These are phyloP conservation scores for Albugo laibachii DNA, from an alignment of 352 stramenopile genomes.

Conservation along the genomic window DNA sequence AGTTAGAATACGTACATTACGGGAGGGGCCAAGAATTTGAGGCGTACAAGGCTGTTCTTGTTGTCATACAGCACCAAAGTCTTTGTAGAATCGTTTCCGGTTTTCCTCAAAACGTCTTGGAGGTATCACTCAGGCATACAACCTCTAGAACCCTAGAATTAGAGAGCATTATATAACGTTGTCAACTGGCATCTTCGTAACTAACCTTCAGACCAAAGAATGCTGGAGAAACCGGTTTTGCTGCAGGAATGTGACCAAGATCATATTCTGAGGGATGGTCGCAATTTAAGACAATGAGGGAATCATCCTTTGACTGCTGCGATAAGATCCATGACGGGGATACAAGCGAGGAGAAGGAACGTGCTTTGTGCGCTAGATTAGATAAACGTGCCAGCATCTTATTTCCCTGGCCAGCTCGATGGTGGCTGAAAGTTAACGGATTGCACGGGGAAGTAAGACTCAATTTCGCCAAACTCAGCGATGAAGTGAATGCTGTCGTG, in stretches of 20 bases:
- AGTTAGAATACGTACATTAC: not conserved
- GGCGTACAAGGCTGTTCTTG: constrained; percentile 30
- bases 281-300: constrained; percentile 29
- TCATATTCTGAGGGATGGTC: constrained; percentile 27
- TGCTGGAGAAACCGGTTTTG: constrained; percentile 19
- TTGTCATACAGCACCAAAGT: constrained; percentile 72
- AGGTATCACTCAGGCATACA: constrained; percentile 22
- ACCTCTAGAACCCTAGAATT: constrained; percentile 13
- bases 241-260: constrained; percentile 25
- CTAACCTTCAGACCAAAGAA: constrained; percentile 25
- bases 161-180: not conserved
- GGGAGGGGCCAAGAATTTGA: not conserved
- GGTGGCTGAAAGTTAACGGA: too few relatives aligned
- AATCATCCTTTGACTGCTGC: too few relatives aligned
- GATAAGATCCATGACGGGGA: too few relatives aligned
- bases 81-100: constrained; percentile 22
- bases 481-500: too few relatives aligned
- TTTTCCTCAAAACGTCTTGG: constrained; percentile 18
- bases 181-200: not conserved
- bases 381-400: too few relatives aligned
- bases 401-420: too few relatives aligned
- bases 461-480: too few relatives aligned
- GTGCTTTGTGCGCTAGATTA: too few relatives aligned
- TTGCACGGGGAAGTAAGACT: too few relatives aligned
- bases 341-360: too few relatives aligned